Evolutionary conservation across 345 rosid species (phyloP).

Genomic region (Brassica nigra): DNA sequence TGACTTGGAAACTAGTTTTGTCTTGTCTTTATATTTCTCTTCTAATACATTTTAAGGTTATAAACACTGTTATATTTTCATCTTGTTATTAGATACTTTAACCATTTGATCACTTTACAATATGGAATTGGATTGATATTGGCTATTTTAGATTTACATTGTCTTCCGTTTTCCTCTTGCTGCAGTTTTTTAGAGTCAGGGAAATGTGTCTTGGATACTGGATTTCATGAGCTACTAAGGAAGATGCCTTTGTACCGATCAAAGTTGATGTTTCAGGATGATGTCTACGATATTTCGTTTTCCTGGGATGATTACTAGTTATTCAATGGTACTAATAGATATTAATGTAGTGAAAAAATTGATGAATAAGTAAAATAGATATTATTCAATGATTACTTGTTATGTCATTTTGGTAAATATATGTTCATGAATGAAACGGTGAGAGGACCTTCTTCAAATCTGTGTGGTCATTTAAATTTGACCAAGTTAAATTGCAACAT

Average conservation of each 20-base stretch:
- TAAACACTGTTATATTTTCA: not conserved
- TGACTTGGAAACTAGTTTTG: not conserved
- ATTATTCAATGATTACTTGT: not conserved
- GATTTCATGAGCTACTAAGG: not conserved
- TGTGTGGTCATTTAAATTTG: not conserved
- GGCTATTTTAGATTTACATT: not conserved
- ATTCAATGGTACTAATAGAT: not conserved
- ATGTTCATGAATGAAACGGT: not conserved
- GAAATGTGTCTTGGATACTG: not conserved
- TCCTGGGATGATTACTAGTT: not conserved
- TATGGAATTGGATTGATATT: not conserved
- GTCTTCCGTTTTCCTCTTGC: not conserved
- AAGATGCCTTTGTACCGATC: not conserved
- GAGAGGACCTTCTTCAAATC: slow-evolving; percentile 5
- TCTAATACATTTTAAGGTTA: not conserved
- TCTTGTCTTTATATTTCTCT: not conserved
- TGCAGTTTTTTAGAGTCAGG: slow-evolving; percentile 25
- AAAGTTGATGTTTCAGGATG: not conserved
- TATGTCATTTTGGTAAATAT: not conserved
- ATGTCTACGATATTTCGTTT: not conserved
- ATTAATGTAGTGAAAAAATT: not conserved
- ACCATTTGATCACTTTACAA: not conserved
- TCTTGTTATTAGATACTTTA: not conserved
- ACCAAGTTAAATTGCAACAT: not conserved
- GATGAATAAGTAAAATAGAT: not conserved